Conservation (phyloP, 2,329 filamentous ascomycete species). For the Ophiocordyceps australis region DNA sequence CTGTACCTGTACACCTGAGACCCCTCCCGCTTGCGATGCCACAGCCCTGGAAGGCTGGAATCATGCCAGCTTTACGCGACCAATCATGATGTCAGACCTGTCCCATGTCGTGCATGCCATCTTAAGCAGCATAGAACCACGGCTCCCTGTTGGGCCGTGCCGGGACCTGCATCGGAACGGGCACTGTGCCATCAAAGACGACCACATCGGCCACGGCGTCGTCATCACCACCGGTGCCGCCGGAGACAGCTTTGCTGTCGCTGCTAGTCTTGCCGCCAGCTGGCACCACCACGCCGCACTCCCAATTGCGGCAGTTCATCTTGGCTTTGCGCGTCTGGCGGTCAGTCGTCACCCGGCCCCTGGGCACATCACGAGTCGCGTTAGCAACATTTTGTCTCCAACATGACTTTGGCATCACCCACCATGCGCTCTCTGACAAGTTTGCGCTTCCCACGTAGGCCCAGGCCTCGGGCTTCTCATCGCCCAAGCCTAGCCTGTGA, state of each 20-base stretch:
- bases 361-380: slow-evolving; percentile 12
- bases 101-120: too few species aligned
- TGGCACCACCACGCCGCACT: slow-evolving; percentile 73
- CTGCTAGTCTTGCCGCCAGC: slow-evolving; percentile 16
- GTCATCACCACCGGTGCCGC: too few species aligned
- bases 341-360: slow-evolving; percentile 64
- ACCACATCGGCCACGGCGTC: slow-evolving; percentile 5
- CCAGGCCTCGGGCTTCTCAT: slow-evolving; percentile 32
- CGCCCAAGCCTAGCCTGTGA: slow-evolving; percentile 10
- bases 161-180: slow-evolving; percentile 46
- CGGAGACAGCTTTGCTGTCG: background rate
- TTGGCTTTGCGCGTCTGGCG: slow-evolving; percentile 48
- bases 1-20: too few species aligned
- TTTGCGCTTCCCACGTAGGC: slow-evolving; percentile 85
- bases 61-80: too few species aligned
- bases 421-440: slow-evolving; percentile 85
- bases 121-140: too few species aligned
- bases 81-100: too few species aligned
- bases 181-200: slow-evolving; percentile 35
- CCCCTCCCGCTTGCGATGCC: too few species aligned
- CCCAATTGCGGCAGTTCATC: slow-evolving; percentile 82
- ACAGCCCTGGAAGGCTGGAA: too few species aligned
- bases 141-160: slow-evolving; percentile 22
- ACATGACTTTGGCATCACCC: slow-evolving; percentile 14
- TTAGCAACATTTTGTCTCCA: slow-evolving; percentile 1